Evolutionary conservation across 2,329 filamentous ascomycete genomes (phyloP), one percentile per base, ranked within the genome.

Genomic region (Xylaria arbuscula): DNA sequence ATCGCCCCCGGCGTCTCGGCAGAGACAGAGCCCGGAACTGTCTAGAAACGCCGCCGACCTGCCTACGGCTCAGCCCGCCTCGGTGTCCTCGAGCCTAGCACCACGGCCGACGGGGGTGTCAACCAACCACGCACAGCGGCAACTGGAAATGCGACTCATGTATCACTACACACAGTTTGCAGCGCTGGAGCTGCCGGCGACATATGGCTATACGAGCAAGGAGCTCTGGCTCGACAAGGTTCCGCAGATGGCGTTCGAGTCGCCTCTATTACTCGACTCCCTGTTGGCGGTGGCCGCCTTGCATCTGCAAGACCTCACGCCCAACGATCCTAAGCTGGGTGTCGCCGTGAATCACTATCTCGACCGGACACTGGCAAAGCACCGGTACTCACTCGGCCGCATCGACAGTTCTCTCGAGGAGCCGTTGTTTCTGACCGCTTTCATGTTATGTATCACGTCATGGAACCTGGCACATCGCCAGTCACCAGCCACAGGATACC

Each of bases 211-310:
- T 24, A 38, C 68, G 3, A 67, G 67, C 68, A 64, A 61, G 53
- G 53, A 66, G 53, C 64, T 70, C 57, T 70, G 68, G 68, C 48
- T 70, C 13, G 68, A 67, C 51, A 67, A 57, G 24, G 68, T 67
- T 9, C 64, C 68, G 4, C 64, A 62, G 56, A 67, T 67, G 60
- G 64, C 68, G 0, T 70, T 70, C 28, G 56, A 67, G 56, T 70
- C 68, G 11, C 60, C 67, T 28, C 24, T 70, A 22, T 42, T 70
- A 32, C 68, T 70, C 60, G 64, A 70, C 61, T 61, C 68, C 36
- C 28, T 70, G 32, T 38, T 70, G n/a, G 56, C 68, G 22, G 42
- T 70, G 15, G 65, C 68, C 9, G 68, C 68, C 53, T 15, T 67
- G 4, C 68, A 70, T 36, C 51, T 67, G 63, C 58, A 69, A 32